Base-by-base conservation (phyloP, 2,329 filamentous ascomycete species). In the Phyllosticta citriasiana region DNA sequence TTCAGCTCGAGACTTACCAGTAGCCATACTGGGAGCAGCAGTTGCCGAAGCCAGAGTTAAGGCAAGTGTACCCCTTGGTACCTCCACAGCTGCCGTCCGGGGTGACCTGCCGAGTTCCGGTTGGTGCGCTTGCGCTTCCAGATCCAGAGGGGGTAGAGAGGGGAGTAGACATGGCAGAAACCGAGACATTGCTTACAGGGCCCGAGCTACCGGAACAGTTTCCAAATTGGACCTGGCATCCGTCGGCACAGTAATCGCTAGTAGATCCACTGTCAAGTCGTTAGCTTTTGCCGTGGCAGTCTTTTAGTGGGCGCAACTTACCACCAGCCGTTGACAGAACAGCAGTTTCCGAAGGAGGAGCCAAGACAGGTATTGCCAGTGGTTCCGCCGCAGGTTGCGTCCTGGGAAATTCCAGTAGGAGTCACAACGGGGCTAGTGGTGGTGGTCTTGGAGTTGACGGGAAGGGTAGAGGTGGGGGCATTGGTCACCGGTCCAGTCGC, bases 21-120 rank as follows among this genome's bases (percentile, higher is more conserved):
- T 69, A 72, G 55, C 74, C 68, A 64, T 69, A 67, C 60, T 66
- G 68, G 16, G 75, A 78, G 69, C 78, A 80, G 70, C 78, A 79
- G 61, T 74, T 66, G 2, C 77, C 77, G 60, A 74, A 78, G 9
- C 64, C 56, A 63, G 73, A 77, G n/a, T 76, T 76, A 47, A 69
- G 65, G 64, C 78, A 79, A 26, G 76, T 78, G 63, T 72, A 72
- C 19, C 72, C 73, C 19, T 69, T 70, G 24, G 70, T 65, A 53
- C 73, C 76, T 24, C 76, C 78, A 59, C 78, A 79, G 19, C 68
- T 70, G 16, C 75, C 77, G 56, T 78, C 73, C 22, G 71, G 65
- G 0, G 76, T 78, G 14, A 75, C 67, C 61, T 70, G 72, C 16
- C 64, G 66, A n/a, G 65, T 65, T 22, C 40, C 33, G 10, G 62